Evolutionary conservation across 169 alveolate species (phyloP).

Genomic region (Plasmodium cynomolgi): DNA sequence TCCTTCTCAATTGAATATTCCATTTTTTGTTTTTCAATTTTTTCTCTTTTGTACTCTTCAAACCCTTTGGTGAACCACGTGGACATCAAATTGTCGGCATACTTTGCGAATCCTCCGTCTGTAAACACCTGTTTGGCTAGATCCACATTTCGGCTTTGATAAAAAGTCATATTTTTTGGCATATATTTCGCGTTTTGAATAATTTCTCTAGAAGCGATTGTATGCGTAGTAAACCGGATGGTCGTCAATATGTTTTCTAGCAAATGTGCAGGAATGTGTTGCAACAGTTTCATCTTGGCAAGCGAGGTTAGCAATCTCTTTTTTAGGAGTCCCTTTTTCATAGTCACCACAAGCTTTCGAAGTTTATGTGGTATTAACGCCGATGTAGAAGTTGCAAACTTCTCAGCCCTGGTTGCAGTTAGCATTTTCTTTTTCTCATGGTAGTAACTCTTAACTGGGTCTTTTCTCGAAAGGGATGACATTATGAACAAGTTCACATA

Average conservation of each 20-base stretch:
- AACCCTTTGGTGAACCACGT: slow-evolving; percentile 65
- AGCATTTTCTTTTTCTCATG: slow-evolving; percentile 73
- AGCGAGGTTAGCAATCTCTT: slow-evolving; percentile 76
- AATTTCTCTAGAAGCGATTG: slow-evolving; percentile 81
- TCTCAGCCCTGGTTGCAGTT: slow-evolving; percentile 76
- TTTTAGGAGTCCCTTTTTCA: slow-evolving; percentile 79
- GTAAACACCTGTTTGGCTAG: slow-evolving; percentile 39
- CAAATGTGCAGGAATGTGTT: slow-evolving; percentile 77
- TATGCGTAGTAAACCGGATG: slow-evolving; percentile 83
- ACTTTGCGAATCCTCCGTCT: slow-evolving; percentile 53
- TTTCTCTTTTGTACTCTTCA: slow-evolving; percentile 61
- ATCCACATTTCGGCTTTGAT: not conserved
- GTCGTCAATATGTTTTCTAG: slow-evolving; percentile 78
- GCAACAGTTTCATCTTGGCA: slow-evolving; percentile 78
- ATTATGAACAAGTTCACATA: slow-evolving; percentile 45
- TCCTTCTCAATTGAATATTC: slow-evolving; percentile 28
- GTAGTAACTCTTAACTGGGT: slow-evolving; percentile 77
- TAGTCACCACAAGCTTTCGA: slow-evolving; percentile 76
- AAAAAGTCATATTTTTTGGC: not conserved
- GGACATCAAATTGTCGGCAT: slow-evolving; percentile 65
- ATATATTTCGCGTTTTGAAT: slow-evolving; percentile 73
- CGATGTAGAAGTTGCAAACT: slow-evolving; percentile 82
- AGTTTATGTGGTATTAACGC: slow-evolving; percentile 82
- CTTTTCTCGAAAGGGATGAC: slow-evolving; percentile 19
- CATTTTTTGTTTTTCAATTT: slow-evolving; percentile 42